phyloP scores from a whole-genome alignment of 805 yeast species.

The Candida argentea region DNA sequence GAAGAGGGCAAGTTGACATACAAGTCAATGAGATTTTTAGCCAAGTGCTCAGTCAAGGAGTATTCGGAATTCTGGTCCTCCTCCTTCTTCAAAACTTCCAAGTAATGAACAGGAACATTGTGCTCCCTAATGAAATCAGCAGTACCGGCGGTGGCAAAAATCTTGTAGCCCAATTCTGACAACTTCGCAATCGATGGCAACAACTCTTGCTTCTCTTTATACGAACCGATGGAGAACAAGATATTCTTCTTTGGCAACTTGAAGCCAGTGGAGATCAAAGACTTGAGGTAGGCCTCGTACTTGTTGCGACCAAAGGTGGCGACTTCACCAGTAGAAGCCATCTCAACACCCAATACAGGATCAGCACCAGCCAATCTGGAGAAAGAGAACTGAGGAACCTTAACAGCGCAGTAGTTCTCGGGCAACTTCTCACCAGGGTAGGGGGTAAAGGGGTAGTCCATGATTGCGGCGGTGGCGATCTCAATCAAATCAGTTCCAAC shows the following conservation, averaged over 20 bases:
- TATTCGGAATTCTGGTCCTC: slow-evolving; percentile 84
- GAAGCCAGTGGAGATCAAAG: slow-evolving; percentile 92
- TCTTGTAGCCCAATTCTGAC: slow-evolving; percentile 73
- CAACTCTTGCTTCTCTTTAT: slow-evolving; percentile 89
- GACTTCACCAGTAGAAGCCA: slow-evolving; percentile 99
- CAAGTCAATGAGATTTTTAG: slow-evolving; percentile 90
- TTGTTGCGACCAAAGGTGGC: slow-evolving; percentile 95
- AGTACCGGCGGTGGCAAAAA: slow-evolving; percentile 98
- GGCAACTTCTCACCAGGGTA: slow-evolving; percentile 88
- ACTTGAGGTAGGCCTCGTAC: slow-evolving; percentile 94
- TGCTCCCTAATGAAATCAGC: slow-evolving; percentile 97
- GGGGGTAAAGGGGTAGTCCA: slow-evolving; percentile 79
- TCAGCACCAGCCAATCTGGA: slow-evolving; percentile 96
- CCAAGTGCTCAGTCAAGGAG: slow-evolving; percentile 92
- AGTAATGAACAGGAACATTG: slow-evolving; percentile 85
- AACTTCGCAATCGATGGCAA: slow-evolving; percentile 79
- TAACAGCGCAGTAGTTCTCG: slow-evolving; percentile 88
- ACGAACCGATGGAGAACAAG: slow-evolving; percentile 89
- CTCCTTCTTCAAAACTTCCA: slow-evolving; percentile 72
- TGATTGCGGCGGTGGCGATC: slow-evolving; percentile 92
- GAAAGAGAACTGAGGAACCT: slow-evolving; percentile 97
- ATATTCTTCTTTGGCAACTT: slow-evolving; percentile 91
- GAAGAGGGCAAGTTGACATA: slow-evolving; percentile 95
- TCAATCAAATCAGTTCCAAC: slow-evolving; percentile 94
- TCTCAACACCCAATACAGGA: slow-evolving; percentile 95